phyloP scores from a whole-genome alignment of 768 basidiomycete species.

The Lentinula aciculospora region DNA sequence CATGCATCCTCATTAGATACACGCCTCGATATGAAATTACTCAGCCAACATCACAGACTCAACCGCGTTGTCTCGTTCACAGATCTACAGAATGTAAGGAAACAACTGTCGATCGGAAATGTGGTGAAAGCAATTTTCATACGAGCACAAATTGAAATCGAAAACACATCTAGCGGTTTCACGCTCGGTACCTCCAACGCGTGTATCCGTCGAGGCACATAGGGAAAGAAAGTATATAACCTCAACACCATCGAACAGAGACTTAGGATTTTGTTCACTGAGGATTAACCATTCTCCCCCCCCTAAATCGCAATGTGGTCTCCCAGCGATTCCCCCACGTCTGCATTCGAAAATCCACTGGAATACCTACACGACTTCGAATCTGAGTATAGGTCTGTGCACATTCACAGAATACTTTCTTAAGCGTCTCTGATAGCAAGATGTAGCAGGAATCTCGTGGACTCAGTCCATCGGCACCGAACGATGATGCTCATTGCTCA shows the following conservation, averaged over 20 bases:
- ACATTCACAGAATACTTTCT: not conserved
- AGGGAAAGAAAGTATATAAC: not conserved
- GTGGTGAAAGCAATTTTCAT: too few relatives aligned
- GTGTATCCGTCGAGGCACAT: not conserved
- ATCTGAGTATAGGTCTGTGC: not conserved
- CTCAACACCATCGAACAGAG: not conserved
- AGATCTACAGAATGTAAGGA: too few relatives aligned
- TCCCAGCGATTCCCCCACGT: too few relatives aligned
- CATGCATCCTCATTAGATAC: too few relatives aligned
- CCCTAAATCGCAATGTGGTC: not conserved
- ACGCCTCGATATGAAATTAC: too few relatives aligned
- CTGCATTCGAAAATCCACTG: not conserved
- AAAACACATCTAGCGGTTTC: not conserved
- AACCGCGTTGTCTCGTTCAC: too few relatives aligned
- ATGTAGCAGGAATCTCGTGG: too few relatives aligned
- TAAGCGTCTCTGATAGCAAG: not conserved
- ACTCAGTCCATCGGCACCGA: too few relatives aligned
- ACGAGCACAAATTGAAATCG: not conserved
- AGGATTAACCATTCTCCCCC: not conserved
- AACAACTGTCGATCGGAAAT: too few relatives aligned
- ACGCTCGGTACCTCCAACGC: not conserved
- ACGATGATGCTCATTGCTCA: too few relatives aligned
- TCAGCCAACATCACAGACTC: too few relatives aligned
- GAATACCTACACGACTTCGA: not conserved
- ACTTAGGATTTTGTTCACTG: not conserved